phyloP scores from a whole-genome alignment of 2,329 filamentous ascomycete species.

The Aspergillus tanneri region DNA sequence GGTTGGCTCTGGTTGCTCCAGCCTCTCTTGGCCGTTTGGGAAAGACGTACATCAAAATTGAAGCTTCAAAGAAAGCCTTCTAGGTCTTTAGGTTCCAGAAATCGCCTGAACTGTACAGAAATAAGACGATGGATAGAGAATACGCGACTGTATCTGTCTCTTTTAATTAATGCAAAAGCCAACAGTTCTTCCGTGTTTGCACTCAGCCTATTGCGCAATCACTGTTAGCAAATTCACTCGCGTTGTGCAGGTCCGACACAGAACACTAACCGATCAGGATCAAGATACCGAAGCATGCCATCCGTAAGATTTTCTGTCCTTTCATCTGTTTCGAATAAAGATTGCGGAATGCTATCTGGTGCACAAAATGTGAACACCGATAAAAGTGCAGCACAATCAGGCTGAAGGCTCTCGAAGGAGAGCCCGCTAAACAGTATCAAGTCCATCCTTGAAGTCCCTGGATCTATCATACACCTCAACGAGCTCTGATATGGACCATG shows the following conservation, averaged over 20 bases:
- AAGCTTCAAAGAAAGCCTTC: constrained; percentile 1
- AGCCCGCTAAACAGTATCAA: constrained; percentile 3
- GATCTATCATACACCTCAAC: constrained; percentile 3
- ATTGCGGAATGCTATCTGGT: constrained; percentile 4
- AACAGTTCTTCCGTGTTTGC: constrained; percentile 4
- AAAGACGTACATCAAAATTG: not conserved
- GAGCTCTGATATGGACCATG: constrained; percentile 7
- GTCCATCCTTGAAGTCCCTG: constrained; percentile 1
- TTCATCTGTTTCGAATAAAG: not conserved
- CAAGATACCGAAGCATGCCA: constrained; percentile 5
- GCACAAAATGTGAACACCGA: not conserved
- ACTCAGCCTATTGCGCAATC: too few species aligned
- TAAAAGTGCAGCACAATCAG: constrained; percentile 1
- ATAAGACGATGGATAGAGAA: constrained; percentile 4
- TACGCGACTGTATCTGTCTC: constrained; percentile 3
- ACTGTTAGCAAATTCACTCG: too few species aligned
- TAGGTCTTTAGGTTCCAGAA: not conserved
- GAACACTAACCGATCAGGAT: not conserved
- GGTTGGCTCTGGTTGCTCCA: constrained; percentile 7
- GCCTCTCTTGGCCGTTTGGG: constrained; percentile 1
- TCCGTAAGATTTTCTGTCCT: constrained; percentile 4
- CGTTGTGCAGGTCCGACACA: not conserved
- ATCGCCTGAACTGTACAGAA: not conserved
- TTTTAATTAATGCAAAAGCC: constrained; percentile 3
- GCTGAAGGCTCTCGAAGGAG: constrained; percentile 2